Base-by-base conservation (phyloP, 164 flowering plant species). In the Amborella trichopoda region DNA sequence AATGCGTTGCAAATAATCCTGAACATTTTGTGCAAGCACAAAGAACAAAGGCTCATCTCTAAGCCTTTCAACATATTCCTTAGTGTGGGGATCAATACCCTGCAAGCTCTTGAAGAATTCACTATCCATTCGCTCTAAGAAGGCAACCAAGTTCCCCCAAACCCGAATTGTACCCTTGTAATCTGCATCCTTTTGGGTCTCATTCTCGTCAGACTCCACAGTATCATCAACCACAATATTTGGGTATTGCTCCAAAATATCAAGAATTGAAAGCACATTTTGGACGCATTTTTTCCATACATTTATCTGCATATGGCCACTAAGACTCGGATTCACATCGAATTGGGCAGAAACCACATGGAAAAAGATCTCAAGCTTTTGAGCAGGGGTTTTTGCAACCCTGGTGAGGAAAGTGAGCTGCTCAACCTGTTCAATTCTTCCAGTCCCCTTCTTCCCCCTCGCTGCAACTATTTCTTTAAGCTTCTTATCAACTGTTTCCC, bases 351-450 rank as follows among this genome's bases (percentile, higher is more conserved):
- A 81, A 8, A 91, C 69, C 32, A 91, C 85, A 67, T 70, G 74
- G 60, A 86, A 87, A 6, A 91, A 77, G 26, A 91, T 82, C 65
- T 91, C 95, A 45, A 91, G 88, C 72, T 91, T 91, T 62, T 91
- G 98, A 5, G 96, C 98, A 53, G 98, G 96, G 5, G 98, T 91
- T 64, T 82, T 87, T 0, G 98, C 93, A 49, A 87, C 94, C 62
- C 65, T 71, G 3, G 88, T 78, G 54, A 91, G 60, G 53, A 83
- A 87, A 5, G 93, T 80, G 16, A 91, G 93, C 68, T 87, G 98
- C 55, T 87, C 96, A 54, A 87, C 90, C 71, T 71, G 83, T 66
- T 91, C 98, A 50, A 83, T 64, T 48, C 82, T 67, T 49, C 93
- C 95, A n/a, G 98, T 91, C 53, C 98, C 98, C 61, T 87, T 91